phyloP scores from a whole-genome alignment of 345 rosid genomes.

The Euclidium syriacum region DNA sequence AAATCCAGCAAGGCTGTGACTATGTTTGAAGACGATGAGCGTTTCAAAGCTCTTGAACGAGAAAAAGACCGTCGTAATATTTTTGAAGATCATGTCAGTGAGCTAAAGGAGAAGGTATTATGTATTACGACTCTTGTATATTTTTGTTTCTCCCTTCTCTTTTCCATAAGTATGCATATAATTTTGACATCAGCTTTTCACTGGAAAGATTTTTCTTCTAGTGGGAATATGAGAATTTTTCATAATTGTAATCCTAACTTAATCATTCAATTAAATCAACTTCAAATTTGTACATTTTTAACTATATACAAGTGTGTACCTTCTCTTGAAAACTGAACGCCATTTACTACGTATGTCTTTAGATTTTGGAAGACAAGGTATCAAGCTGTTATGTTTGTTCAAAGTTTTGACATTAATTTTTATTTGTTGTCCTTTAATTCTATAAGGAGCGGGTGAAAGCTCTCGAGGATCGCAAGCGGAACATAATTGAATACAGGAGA shows the following conservation, averaged over 20 bases:
- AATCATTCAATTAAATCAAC: slow-evolving; percentile 9
- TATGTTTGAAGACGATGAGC: slow-evolving; percentile 77
- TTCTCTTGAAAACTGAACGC: not conserved
- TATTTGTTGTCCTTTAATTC: slow-evolving; percentile 22
- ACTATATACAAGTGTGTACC: not conserved
- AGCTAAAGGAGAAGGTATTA: slow-evolving; percentile 63
- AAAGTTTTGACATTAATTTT: not conserved
- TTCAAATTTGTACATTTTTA: not conserved
- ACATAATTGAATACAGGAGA: slow-evolving; percentile 60
- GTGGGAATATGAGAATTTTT: slow-evolving; percentile 4
- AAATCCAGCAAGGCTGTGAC: slow-evolving; percentile 68
- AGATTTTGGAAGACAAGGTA: not conserved
- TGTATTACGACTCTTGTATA: not conserved
- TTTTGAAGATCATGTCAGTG: slow-evolving; percentile 64
- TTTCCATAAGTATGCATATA: not conserved
- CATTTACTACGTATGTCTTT: slow-evolving; percentile 5
- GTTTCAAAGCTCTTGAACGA: slow-evolving; percentile 80
- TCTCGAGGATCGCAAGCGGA: slow-evolving; percentile 70
- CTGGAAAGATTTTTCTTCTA: not conserved
- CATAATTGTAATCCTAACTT: not conserved
- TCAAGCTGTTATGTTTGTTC: not conserved
- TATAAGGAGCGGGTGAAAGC: slow-evolving; percentile 67
- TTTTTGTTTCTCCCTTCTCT: slow-evolving; percentile 1
- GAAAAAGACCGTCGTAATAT: slow-evolving; percentile 88
- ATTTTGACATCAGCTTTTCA: not conserved